A percentile compares a stretch with the other conserved stretches of the same genome.
These are phyloP conservation scores for Fistulinella prunicolor DNA, from an alignment of 768 basidiomycete genomes.

Conservation along the genomic window DNA sequence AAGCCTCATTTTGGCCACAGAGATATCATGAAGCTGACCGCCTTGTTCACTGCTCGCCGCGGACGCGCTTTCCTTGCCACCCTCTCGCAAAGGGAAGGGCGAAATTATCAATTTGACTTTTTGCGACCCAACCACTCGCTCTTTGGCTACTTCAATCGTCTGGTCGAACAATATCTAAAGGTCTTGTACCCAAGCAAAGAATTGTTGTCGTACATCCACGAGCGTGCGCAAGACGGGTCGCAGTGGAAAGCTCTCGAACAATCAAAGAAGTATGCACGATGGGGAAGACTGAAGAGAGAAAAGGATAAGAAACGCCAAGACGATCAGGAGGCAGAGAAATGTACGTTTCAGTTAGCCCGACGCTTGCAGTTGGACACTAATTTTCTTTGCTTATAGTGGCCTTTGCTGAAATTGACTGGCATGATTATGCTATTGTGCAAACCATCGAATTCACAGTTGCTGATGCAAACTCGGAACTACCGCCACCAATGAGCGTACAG, in stretches of 20 bases:
- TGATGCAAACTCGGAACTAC: slow-evolving; percentile 87
- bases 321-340: slow-evolving; percentile 88
- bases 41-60: slow-evolving; percentile 90
- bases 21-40: slow-evolving; percentile 94
- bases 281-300: slow-evolving; percentile 82
- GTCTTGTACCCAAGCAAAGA: slow-evolving; percentile 83
- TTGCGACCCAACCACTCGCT: slow-evolving; percentile 93
- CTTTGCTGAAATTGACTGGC: slow-evolving; percentile 98
- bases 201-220: slow-evolving; percentile 68
- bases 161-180: slow-evolving; percentile 95
- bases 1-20: slow-evolving; percentile 38
- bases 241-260: slow-evolving; percentile 79
- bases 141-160: slow-evolving; percentile 93
- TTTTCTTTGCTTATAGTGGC: slow-evolving; percentile 52
- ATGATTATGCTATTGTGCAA: slow-evolving; percentile 97
- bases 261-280: slow-evolving; percentile 77
- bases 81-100: slow-evolving; percentile 84
- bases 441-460: slow-evolving; percentile 96
- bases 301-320: slow-evolving; percentile 84
- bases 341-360: slow-evolving; percentile 42
- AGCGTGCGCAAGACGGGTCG: slow-evolving; percentile 58
- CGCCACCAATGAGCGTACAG: slow-evolving; percentile 93
- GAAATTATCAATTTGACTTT: slow-evolving; percentile 98
- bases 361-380: background rate
- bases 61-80: slow-evolving; percentile 83